These are phyloP conservation scores for Penicillium turbatum DNA, from an alignment of 495 filamentous ascomycete species.

Conservation along the genomic window DNA sequence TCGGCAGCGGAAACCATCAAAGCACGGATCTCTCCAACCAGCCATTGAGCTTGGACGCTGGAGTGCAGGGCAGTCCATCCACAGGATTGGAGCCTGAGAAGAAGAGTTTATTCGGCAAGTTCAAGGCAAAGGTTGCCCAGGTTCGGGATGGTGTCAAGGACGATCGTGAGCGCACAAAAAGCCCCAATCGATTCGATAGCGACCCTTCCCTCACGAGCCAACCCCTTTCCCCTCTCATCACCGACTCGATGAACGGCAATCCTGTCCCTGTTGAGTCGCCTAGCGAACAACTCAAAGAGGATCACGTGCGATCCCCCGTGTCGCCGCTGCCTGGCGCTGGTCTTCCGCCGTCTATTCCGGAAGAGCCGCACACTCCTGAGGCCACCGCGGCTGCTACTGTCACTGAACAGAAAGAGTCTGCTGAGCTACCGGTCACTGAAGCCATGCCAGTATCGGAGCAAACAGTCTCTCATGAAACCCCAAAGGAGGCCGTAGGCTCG, in stretches of 20 bases:
- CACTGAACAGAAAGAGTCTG: background rate
- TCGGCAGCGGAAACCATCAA: conserved; percentile 54
- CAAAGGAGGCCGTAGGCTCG: background rate
- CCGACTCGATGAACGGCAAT: conserved; percentile 19
- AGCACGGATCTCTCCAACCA: conserved; percentile 37
- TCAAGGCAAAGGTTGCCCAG: conserved; percentile 79
- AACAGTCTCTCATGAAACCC: background rate
- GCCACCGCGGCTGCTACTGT: conserved; percentile 6
- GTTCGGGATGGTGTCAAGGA: conserved; percentile 66
- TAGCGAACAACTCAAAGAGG: conserved; percentile 22
- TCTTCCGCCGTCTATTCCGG: conserved; percentile 38
- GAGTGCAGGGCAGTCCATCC: conserved; percentile 30
- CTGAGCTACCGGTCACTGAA: background rate
- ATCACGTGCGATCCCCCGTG: conserved; percentile 24
- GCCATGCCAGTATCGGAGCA: background rate
- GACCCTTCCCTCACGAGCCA: conserved; percentile 26
- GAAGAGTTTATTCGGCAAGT: conserved; percentile 75
- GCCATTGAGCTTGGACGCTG: conserved; percentile 39
- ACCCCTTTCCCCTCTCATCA: conserved; percentile 23
- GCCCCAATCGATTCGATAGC: conserved; percentile 41
- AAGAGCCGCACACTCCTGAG: conserved; percentile 38
- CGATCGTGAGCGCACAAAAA: conserved; percentile 53
- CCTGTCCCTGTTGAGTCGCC: conserved; percentile 26
- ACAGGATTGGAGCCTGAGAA: conserved; percentile 50
- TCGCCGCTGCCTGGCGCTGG: conserved; percentile 35